A percentile compares a stretch with the other conserved stretches of the same genome.
phyloP scores from a whole-genome alignment of 441 rosid genomes.

The Breynia disticha region DNA sequence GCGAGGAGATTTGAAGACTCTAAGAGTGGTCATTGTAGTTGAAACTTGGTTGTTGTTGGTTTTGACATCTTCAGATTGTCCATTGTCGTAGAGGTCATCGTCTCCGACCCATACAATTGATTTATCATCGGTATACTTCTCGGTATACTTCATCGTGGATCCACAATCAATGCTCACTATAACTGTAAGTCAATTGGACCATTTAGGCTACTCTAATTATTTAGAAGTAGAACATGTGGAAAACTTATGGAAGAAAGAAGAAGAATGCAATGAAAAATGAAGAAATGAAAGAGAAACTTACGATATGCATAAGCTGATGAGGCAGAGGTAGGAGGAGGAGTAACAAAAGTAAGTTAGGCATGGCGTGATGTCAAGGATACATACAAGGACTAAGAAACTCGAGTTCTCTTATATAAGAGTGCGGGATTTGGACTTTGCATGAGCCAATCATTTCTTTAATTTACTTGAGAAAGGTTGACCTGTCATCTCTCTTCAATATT shows the following conservation, averaged over 20 bases:
- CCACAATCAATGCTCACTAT: constrained; percentile 49
- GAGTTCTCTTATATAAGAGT: not conserved
- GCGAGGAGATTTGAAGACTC: constrained; percentile 29
- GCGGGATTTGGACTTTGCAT: not conserved
- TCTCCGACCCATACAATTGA: constrained; percentile 37
- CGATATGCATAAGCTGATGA: constrained; percentile 14
- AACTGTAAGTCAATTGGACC: constrained; percentile 9
- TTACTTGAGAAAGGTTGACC: too few relatives aligned
- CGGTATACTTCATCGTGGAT: constrained; percentile 19
- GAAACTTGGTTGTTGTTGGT: constrained; percentile 5
- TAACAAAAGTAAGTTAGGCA: constrained; percentile 9
- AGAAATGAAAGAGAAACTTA: not conserved
- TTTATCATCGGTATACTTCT: constrained; percentile 5
- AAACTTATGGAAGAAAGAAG: too few relatives aligned
- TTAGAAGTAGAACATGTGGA: too few relatives aligned
- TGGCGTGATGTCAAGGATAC: not conserved
- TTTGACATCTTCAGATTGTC: constrained; percentile 15
- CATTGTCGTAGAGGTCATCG: constrained; percentile 19
- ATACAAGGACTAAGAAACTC: not conserved
- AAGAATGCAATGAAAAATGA: not conserved
- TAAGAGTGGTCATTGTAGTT: constrained; percentile 31
- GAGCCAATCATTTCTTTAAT: too few relatives aligned
- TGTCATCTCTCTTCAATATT: too few relatives aligned
- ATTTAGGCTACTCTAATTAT: too few relatives aligned
- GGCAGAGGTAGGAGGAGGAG: constrained; percentile 12